Percentiles rank a stretch among this genome's conserved stretches.
Evolutionary conservation across 2,329 filamentous ascomycete species (phyloP).

Genomic region (Clonostachys solani): DNA sequence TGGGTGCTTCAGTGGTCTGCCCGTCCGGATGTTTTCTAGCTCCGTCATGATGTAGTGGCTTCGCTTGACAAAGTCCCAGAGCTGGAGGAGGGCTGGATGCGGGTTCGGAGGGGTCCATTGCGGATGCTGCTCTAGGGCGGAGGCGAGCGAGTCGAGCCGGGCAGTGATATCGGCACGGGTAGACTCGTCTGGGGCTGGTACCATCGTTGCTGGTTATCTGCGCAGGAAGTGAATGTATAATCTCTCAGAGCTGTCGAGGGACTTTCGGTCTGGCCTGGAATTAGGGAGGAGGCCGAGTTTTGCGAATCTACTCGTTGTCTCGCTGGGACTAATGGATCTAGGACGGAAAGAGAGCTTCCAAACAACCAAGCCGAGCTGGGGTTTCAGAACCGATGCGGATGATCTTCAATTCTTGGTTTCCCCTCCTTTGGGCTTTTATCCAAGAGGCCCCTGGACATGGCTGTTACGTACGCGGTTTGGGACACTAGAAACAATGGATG

Average conservation of each 20-base stretch:
- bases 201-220: constrained; percentile 2
- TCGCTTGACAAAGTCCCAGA: constrained; percentile 35
- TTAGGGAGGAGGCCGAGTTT: too few relatives aligned
- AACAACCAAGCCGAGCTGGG: too few relatives aligned
- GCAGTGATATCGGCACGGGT: constrained; percentile 15
- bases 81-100: constrained; percentile 24
- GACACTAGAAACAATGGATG: too few relatives aligned
- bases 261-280: background rate
- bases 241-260: background rate
- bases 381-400: too few relatives aligned
- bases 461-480: too few relatives aligned
- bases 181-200: constrained; percentile 13
- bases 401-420: too few relatives aligned
- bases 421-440: too few relatives aligned
- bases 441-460: too few relatives aligned
- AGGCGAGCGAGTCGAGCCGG: constrained; percentile 17
- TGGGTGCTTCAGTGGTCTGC: constrained; percentile 22
- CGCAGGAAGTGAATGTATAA: too few relatives aligned
- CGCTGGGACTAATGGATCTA: too few relatives aligned
- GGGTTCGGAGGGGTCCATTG: constrained; percentile 17
- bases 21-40: constrained; percentile 29
- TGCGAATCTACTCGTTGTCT: too few relatives aligned
- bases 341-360: too few relatives aligned
- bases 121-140: constrained; percentile 19
- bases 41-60: constrained; percentile 35